Conservation (phyloP, 257 asterid species). For the Salvia rosmarinus region DNA sequence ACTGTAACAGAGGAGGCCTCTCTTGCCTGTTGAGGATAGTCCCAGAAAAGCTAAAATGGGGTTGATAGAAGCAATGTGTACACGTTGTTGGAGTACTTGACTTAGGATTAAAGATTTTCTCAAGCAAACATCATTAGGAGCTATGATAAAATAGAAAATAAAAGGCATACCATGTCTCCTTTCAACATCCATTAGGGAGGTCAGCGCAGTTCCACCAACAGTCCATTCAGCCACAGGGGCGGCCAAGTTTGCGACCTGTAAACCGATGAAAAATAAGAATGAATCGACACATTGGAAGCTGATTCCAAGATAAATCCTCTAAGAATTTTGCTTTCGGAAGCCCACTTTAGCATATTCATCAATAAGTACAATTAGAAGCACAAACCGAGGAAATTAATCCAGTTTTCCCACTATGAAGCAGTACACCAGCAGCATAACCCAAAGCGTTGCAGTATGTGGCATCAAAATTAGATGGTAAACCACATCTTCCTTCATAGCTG, state of each 20-base stretch:
- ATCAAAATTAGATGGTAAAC: slow-evolving; percentile 94
- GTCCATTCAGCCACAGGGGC: slow-evolving; percentile 94
- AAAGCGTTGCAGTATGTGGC: slow-evolving; percentile 77
- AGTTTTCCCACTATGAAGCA: slow-evolving; percentile 82
- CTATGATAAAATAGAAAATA: slow-evolving; percentile 8
- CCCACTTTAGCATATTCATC: background rate
- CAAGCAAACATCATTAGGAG: background rate
- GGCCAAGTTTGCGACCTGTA: slow-evolving; percentile 91
- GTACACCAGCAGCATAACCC: slow-evolving; percentile 79
- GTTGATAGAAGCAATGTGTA: background rate
- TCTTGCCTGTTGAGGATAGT: background rate
- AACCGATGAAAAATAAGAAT: background rate
- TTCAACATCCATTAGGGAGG: slow-evolving; percentile 96
- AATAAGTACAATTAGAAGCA: slow-evolving; percentile 12
- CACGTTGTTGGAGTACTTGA: background rate
- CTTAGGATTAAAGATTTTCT: background rate
- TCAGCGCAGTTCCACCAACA: slow-evolving; percentile 95
- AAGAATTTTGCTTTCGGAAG: background rate
- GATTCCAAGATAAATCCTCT: slow-evolving; percentile 4
- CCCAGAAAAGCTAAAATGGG: background rate
- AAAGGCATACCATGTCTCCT: slow-evolving; percentile 83
- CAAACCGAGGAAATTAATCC: slow-evolving; percentile 75
- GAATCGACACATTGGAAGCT: background rate
- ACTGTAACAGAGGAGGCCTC: too few species aligned
- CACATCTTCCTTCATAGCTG: slow-evolving; percentile 97